Evolutionary conservation across 495 filamentous ascomycete genomes (phyloP).

Genomic region (Trichoderma parareesei): DNA sequence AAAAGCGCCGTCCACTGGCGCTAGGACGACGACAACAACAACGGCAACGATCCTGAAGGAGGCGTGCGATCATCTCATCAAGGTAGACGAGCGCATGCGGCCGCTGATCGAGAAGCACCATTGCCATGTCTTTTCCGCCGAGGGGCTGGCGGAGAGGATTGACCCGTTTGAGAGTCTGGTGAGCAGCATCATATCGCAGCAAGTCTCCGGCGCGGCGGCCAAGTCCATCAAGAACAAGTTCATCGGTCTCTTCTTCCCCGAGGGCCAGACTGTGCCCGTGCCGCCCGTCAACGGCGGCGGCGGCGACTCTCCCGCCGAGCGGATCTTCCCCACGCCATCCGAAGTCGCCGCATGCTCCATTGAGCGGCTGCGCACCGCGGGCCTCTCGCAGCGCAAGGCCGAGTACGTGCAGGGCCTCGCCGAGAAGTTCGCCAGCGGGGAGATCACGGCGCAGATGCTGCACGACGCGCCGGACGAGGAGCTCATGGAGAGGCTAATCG

Average conservation of each 20-base stretch:
- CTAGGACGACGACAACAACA: constrained; percentile 42
- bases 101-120: constrained; percentile 64
- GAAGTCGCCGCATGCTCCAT: constrained; percentile 56
- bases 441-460: constrained; percentile 67
- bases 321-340: constrained; percentile 65
- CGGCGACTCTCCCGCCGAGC: constrained; percentile 16
- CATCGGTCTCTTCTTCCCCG: constrained; percentile 57
- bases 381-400: constrained; percentile 84
- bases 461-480: constrained; percentile 76
- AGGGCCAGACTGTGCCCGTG: constrained; percentile 9
- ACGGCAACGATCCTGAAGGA: constrained; percentile 68
- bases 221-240: constrained; percentile 82
- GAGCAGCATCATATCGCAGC: constrained; percentile 88
- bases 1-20: constrained; percentile 33
- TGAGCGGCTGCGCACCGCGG: constrained; percentile 65
- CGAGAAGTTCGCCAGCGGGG: constrained; percentile 65
- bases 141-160: constrained; percentile 71
- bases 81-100: constrained; percentile 64
- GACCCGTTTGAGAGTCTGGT: constrained; percentile 80
- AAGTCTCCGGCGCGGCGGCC: constrained; percentile 89
- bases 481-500: constrained; percentile 69
- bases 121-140: constrained; percentile 72
- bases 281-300: constrained; percentile 5
- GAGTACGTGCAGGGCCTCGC: constrained; percentile 87
- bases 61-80: constrained; percentile 70